Evolutionary conservation across 805 yeast genomes (phyloP).

Genomic region (Yarrowia sp.): DNA sequence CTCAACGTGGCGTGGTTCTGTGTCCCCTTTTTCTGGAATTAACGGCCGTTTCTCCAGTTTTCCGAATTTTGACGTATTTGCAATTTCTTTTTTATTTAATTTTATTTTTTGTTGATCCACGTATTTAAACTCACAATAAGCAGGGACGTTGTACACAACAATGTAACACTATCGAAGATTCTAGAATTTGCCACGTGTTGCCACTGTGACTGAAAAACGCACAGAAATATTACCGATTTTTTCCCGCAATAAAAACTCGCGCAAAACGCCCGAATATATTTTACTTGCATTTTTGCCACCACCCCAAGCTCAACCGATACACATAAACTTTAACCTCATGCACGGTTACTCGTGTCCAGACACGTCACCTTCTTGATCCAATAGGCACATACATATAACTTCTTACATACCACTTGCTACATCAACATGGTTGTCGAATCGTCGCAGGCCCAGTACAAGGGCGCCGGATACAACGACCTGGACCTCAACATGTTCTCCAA

Average conservation of each 20-base stretch:
- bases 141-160: neutral
- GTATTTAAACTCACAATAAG: neutral
- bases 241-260: too few relatives aligned
- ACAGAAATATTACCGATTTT: too few relatives aligned
- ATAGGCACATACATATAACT: neutral
- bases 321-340: neutral
- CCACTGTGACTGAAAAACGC: too few relatives aligned
- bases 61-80: too few relatives aligned
- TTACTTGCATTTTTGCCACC: too few relatives aligned
- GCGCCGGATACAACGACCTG: slow-evolving; percentile 24
- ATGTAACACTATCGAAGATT: neutral
- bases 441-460: slow-evolving; percentile 19
- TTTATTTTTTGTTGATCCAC: neutral
- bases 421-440: neutral
- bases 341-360: slow-evolving; percentile 1
- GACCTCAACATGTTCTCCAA: slow-evolving; percentile 20
- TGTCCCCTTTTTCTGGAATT: too few relatives aligned
- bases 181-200: too few relatives aligned
- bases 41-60: too few relatives aligned
- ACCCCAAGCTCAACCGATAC: neutral
- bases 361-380: slow-evolving; percentile 15
- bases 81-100: neutral
- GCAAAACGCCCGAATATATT: too few relatives aligned
- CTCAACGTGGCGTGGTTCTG: too few relatives aligned
- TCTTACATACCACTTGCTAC: slow-evolving; percentile 1